Percentiles rank a stretch among this genome's conserved stretches.
phyloP scores from a whole-genome alignment of 2,329 filamentous ascomycete genomes.

The Sclerotinia spermophila region DNA sequence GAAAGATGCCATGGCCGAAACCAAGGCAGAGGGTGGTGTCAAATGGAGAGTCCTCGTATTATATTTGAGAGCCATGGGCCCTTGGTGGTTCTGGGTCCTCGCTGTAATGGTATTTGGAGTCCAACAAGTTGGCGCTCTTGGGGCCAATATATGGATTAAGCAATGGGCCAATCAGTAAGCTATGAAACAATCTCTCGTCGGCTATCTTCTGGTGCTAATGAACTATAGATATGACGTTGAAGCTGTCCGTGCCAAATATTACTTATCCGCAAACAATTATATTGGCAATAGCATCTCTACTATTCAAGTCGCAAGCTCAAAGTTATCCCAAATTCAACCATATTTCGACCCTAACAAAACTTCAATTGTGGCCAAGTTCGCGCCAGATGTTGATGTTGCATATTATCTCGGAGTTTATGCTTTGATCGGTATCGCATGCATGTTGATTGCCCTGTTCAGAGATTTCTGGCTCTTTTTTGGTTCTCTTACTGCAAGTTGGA shows the following conservation, averaged over 20 bases:
- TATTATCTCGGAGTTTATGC: slow-evolving; percentile 88
- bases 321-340: slow-evolving; percentile 33
- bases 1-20: slow-evolving; percentile 62
- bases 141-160: slow-evolving; percentile 90
- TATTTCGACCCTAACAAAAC: slow-evolving; percentile 36
- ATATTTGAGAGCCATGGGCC: slow-evolving; percentile 89
- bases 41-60: slow-evolving; percentile 82
- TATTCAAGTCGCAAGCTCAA: slow-evolving; percentile 28
- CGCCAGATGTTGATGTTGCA: slow-evolving; percentile 64
- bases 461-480: slow-evolving; percentile 91
- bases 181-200: background rate
- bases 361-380: slow-evolving; percentile 32
- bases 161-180: slow-evolving; percentile 89
- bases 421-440: slow-evolving; percentile 70
- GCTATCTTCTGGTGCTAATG: background rate
- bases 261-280: slow-evolving; percentile 27
- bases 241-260: slow-evolving; percentile 20
- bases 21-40: slow-evolving; percentile 80
- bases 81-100: slow-evolving; percentile 90
- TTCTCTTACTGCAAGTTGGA: slow-evolving; percentile 81
- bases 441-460: slow-evolving; percentile 74
- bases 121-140: slow-evolving; percentile 82
- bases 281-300: slow-evolving; percentile 34
- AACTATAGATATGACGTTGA: slow-evolving; percentile 37
- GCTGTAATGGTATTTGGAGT: slow-evolving; percentile 70